Evolutionary conservation across 2,329 filamentous ascomycete species (phyloP).

Genomic region (Trichoderma semiorbis): DNA sequence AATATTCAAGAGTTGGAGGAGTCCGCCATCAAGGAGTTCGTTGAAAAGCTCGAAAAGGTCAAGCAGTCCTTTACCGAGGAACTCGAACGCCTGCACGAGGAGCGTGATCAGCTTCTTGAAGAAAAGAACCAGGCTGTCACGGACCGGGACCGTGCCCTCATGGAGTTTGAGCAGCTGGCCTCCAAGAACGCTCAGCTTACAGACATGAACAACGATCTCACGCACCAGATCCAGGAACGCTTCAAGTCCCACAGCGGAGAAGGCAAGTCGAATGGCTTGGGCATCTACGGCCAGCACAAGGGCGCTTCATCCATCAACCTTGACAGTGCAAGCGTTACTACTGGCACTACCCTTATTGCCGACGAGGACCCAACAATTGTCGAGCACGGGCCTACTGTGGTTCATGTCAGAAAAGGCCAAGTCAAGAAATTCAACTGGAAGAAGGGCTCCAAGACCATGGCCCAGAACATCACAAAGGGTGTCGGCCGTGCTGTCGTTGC

Average conservation of each 20-base stretch:
- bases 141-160: slow-evolving; percentile 86
- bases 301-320: slow-evolving; percentile 50
- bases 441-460: slow-evolving; percentile 89
- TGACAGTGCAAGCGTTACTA: slow-evolving; percentile 52
- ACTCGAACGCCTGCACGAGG: slow-evolving; percentile 60
- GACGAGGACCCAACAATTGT: slow-evolving; percentile 64
- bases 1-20: slow-evolving; percentile 82
- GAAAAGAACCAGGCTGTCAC: slow-evolving; percentile 79
- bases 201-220: slow-evolving; percentile 92
- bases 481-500: slow-evolving; percentile 87
- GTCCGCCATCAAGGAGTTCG: slow-evolving; percentile 85
- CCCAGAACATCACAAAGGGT: slow-evolving; percentile 90
- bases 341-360: slow-evolving; percentile 56
- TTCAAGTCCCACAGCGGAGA: slow-evolving; percentile 75
- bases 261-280: slow-evolving; percentile 51
- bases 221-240: slow-evolving; percentile 87
- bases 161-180: slow-evolving; percentile 93
- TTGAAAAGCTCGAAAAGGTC: slow-evolving; percentile 66
- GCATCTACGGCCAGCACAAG: slow-evolving; percentile 55
- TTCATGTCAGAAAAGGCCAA: slow-evolving; percentile 92
- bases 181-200: slow-evolving; percentile 91
- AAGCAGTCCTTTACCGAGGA: slow-evolving; percentile 56
- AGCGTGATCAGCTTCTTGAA: slow-evolving; percentile 77
- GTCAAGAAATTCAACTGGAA: slow-evolving; percentile 99
- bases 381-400: slow-evolving; percentile 81